Conservation (phyloP, 345 rosid species). For the Eutrema japonicum region DNA sequence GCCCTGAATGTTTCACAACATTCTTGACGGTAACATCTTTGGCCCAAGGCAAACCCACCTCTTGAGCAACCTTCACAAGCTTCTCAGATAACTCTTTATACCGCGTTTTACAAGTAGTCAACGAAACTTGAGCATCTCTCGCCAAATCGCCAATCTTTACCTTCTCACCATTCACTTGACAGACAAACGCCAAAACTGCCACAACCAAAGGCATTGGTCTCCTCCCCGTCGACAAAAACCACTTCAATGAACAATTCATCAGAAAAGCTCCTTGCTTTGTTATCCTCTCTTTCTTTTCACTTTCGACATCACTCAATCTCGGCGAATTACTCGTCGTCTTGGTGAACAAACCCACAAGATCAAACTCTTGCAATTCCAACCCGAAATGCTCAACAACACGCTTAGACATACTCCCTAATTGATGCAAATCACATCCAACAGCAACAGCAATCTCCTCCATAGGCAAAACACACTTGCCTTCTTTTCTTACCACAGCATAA, state of each 20-base stretch:
- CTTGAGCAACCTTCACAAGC: conserved; percentile 69
- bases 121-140: conserved; percentile 44
- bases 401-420: conserved; percentile 67
- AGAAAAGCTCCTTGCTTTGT: conserved; percentile 70
- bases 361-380: conserved; percentile 56
- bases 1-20: conserved; percentile 59
- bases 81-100: conserved; percentile 66
- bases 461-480: conserved; percentile 51
- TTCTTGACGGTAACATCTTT: conserved; percentile 74
- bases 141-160: conserved; percentile 63
- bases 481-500: conserved; percentile 59
- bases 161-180: conserved; percentile 59
- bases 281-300: conserved; percentile 52
- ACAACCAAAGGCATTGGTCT: conserved; percentile 74
- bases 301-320: conserved; percentile 45
- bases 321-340: conserved; percentile 45
- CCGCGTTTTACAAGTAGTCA: conserved; percentile 53
- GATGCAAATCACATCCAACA: conserved; percentile 61
- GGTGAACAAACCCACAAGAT: conserved; percentile 58
- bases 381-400: conserved; percentile 67
- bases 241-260: conserved; percentile 72
- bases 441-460: conserved; percentile 52
- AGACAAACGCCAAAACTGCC: conserved; percentile 71
- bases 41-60: conserved; percentile 72
- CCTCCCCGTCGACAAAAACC: conserved; percentile 80